Conservation (phyloP, 2,329 filamentous ascomycete genomes). For the Aspergillus japonicus region DNA sequence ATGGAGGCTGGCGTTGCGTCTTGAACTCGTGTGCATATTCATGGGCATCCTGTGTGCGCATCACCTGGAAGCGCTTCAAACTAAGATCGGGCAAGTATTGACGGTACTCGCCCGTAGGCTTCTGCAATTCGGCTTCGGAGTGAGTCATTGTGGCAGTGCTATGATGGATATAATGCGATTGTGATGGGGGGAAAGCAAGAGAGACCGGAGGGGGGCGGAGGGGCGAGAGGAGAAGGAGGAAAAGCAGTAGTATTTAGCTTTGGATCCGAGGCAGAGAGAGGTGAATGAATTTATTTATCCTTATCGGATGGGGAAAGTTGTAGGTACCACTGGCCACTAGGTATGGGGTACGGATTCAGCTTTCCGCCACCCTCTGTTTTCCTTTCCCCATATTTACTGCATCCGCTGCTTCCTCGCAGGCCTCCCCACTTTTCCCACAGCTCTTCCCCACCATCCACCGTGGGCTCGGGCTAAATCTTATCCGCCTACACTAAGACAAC, state of each 20-base stretch:
- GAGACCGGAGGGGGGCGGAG: too few species aligned
- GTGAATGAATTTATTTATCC: not conserved
- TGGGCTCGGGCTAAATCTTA: not conserved
- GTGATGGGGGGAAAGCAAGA: not conserved
- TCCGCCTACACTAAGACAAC: not conserved
- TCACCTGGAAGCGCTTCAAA: conserved; percentile 61
- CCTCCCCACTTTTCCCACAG: not conserved
- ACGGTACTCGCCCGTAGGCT: conserved; percentile 45
- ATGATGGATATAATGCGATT: not conserved
- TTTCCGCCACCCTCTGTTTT: not conserved
- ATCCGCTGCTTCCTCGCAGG: not conserved
- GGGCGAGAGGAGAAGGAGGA: not conserved
- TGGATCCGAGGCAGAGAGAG: not conserved
- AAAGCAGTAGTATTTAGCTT: not conserved
- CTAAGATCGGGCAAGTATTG: conserved; percentile 62
- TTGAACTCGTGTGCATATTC: conserved; percentile 63
- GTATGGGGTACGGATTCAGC: not conserved
- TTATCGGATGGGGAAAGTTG: not conserved
- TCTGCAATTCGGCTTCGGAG: conserved; percentile 2
- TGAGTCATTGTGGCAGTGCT: not conserved
- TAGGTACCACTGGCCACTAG: too few species aligned
- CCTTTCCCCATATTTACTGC: not conserved
- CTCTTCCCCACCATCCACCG: not conserved
- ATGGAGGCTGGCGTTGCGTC: conserved; percentile 60
- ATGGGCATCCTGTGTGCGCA: conserved; percentile 62